A percentile compares a stretch with the other conserved stretches of the same genome.
Evolutionary conservation across 1,139 yeast genomes (phyloP).

Genomic region (Debaryomyces nepalensis): DNA sequence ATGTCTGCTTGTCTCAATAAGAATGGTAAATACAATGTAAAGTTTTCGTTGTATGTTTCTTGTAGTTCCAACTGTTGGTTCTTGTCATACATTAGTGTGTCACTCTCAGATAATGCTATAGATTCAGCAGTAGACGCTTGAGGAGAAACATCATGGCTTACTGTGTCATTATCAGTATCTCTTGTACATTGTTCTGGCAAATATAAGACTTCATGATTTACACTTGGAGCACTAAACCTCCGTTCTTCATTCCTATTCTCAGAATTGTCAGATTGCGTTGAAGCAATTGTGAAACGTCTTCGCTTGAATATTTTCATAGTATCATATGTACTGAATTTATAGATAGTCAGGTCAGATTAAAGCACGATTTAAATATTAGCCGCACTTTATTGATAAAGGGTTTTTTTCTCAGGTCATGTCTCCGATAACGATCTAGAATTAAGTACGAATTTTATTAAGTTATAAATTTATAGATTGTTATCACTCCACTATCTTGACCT

Average conservation of each 20-base stretch:
- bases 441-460: background rate
- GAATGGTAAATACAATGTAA: constrained; percentile 44
- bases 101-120: constrained; percentile 30
- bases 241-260: constrained; percentile 5
- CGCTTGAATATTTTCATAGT: constrained; percentile 10
- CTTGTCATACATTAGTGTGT: constrained; percentile 26
- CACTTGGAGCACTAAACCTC: constrained; percentile 1
- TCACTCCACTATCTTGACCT: constrained; percentile 7
- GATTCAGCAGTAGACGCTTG: constrained; percentile 17
- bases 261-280: background rate
- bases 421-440: background rate
- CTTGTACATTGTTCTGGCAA: background rate
- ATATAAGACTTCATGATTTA: constrained; percentile 6
- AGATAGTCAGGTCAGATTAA: background rate
- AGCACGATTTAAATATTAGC: background rate
- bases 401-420: constrained; percentile 1
- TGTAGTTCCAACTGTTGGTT: constrained; percentile 39
- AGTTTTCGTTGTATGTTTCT: constrained; percentile 41
- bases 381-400: constrained; percentile 4
- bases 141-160: constrained; percentile 2
- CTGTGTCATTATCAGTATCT: background rate
- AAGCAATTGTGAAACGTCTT: constrained; percentile 7
- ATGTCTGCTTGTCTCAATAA: constrained; percentile 33
- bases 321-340: no score
- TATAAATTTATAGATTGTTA: background rate